Evolutionary conservation across 106 monocot genomes (phyloP), one percentile per base, ranked within the genome.

Genomic region (Acorus gramineus): DNA sequence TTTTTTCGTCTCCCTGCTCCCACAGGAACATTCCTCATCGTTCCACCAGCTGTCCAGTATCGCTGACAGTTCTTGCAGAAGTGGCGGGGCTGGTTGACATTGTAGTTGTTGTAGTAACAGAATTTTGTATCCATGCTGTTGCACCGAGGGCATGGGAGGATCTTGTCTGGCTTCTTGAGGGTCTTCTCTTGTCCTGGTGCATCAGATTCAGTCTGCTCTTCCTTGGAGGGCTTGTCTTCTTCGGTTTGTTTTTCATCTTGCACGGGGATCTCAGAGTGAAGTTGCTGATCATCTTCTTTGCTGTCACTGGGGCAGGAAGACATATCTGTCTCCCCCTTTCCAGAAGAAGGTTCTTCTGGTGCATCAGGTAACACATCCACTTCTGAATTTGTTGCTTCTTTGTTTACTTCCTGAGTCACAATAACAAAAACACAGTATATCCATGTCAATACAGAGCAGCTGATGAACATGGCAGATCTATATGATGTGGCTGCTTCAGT

Each of bases 1-100:
- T 79, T 85, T 59, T 91, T 98, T 45, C 96, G 85, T 62, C 87
- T 85, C 65, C 96, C 96, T 56, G 96, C 91, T 65, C 96, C 96
- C 7, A 98, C 85, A 10, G 96, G 88, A 6, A 98, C 96, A 71
- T 98, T 98, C 66, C 96, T 82, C 91, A 98, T 98, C 8, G 85
- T 83, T 42, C 96, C 96, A 7, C 96, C 96, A 55, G 96, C 87
- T 70, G 96, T 98, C 96, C 96, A 98, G 64, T 98, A 98, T 78
- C 96, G 82, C 60, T 98, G 91, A 48, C 96, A 98, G 65, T 92
- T 98, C 76, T 88, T 91, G 62, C 96, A 98, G 52, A 91, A 98
- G 75, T 98, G 88, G 44, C 91, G 71, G 8, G 96, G 96, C 65
- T 98, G 96, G 66, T 98, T 91, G 11, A 92, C 81, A 53, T 98